Evolutionary conservation across 2,329 filamentous ascomycete genomes (phyloP), one percentile per base, ranked within the genome.

Genomic region (Paraphoma sp.): DNA sequence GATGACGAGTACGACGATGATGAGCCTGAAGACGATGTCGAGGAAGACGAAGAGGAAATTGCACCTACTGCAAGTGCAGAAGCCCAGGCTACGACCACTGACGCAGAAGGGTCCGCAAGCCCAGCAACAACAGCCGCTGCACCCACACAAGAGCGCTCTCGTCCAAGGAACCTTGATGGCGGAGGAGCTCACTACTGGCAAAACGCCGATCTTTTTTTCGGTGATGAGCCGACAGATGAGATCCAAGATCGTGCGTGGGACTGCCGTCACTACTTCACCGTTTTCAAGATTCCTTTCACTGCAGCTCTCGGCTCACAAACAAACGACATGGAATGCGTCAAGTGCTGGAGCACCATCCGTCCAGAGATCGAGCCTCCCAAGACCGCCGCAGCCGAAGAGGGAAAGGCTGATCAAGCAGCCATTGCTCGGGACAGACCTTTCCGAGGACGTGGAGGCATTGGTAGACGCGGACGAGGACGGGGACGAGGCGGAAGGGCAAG

Each of bases 171-270:
- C 48, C 68, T 79, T 2, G 77, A 79, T 41, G 71, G 56, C 6
- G 71, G 75, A 16, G 59, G 68, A 11, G 47, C 55, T 1, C 36
- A 33, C 1, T 70, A 71, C 53, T 79, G 78, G 78, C 69, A 67
- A 43, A 11, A 56, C 0, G 48, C 60, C 31, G 63, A 59, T 18
- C 43, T 70, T 0, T 53, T 78, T 55, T 79, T 80, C 45, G 77
- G 77, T 30, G 64, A 68, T 0, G 76, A 79, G 52, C 76, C 76
- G 4, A 63, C 59, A 1, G 69, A 76, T 28, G 59, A 70, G 17
- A 38, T 52, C 10, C 51, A 59, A 38, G 65, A 73, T 28, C 54
- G 47, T 1, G 18, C 51, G 1, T 75, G 71, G 72, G 40, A 62
- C 18, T 76, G 73, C 48, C 1, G 41, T 1, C 73, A 76, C 45